Base-by-base conservation (phyloP, 768 basidiomycete genomes). In the Coprinopsis strossmayeri region DNA sequence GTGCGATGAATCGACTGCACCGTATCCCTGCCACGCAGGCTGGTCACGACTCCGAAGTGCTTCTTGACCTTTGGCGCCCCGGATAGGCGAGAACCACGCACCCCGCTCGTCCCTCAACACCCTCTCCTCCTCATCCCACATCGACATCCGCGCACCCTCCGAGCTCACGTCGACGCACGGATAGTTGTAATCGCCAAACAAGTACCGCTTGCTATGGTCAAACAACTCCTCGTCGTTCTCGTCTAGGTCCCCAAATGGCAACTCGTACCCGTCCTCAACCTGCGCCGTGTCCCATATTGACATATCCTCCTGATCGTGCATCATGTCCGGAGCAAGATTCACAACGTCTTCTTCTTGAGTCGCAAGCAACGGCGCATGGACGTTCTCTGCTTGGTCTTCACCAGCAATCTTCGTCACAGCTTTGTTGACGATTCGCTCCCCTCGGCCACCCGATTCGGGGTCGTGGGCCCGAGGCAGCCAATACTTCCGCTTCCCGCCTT, bases 401-500 rank as follows among this genome's bases (percentile, higher is more conserved):
- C 74, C 73, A 11, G 69, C 69, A 40, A 73, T 61, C 34, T 61
- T 66, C 48, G 60, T 67, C 50, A 74, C 65, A 5, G 65, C 69
- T 13, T 62, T 60, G 42, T 77, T 74, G 20, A 77, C 58, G 1
- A 68, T 62, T 20, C 74, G 61, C 53, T 71, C 70, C 12, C 70
- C 53, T 21, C 63, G 65, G 25, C 72, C 70, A 12, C 68, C 63
- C 2, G 68, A 68, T 5, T 63, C 39, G 25, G 63, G 20, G 62
- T 68, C 5, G 68, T 61, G 69, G 0, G 80, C 76, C 57, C 83
- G 81, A 0, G 94, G 92, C 7, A 99, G 72, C 96, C 96, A 99
- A 64, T 99, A 99, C 67, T 99, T 99, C 49, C 74, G 73, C 61
- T 82, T 79, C 1, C 95, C 96, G n/a, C 92, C 92, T 47, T 85